Percentiles rank a stretch among this genome's conserved stretches.
These are phyloP conservation scores for Globisporangium perplexum DNA, from an alignment of 352 stramenopile genomes.

Conservation along the genomic window DNA sequence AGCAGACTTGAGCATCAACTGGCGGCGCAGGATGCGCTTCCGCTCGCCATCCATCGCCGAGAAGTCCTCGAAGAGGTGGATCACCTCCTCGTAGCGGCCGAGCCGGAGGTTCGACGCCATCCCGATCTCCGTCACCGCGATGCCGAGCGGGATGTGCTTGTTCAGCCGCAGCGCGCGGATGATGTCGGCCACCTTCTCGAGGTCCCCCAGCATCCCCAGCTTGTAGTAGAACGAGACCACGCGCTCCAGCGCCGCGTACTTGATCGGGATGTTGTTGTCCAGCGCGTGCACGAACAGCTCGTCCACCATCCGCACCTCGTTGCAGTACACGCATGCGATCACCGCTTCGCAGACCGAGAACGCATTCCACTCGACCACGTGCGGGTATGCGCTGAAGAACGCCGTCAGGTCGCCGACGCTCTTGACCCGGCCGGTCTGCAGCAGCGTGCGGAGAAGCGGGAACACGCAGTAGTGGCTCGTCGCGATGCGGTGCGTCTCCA, in stretches of 20 bases:
- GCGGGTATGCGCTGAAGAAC: slow-evolving; percentile 41
- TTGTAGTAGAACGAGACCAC: slow-evolving; percentile 72
- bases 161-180: slow-evolving; percentile 62
- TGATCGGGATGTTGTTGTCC: slow-evolving; percentile 60
- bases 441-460: slow-evolving; percentile 32
- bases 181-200: slow-evolving; percentile 60
- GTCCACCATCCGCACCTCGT: slow-evolving; percentile 51
- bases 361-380: slow-evolving; percentile 55
- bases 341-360: slow-evolving; percentile 65
- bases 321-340: slow-evolving; percentile 39
- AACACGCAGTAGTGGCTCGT: slow-evolving; percentile 45
- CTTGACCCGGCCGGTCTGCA: slow-evolving; percentile 20
- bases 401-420: slow-evolving; percentile 32
- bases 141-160: slow-evolving; percentile 67
- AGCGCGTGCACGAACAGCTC: slow-evolving; percentile 55
- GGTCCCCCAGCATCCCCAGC: slow-evolving; percentile 45
- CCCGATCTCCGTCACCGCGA: slow-evolving; percentile 66
- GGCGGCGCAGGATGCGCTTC: slow-evolving; percentile 47
- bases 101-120: slow-evolving; percentile 65
- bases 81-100: slow-evolving; percentile 48
- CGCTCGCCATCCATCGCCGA: slow-evolving; percentile 46
- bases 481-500: slow-evolving; percentile 49
- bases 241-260: slow-evolving; percentile 68
- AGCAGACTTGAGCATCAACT: slow-evolving; percentile 57
- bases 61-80: slow-evolving; percentile 76